phyloP scores from a whole-genome alignment of 768 basidiomycete species.

The Boletus subcaerulescens region DNA sequence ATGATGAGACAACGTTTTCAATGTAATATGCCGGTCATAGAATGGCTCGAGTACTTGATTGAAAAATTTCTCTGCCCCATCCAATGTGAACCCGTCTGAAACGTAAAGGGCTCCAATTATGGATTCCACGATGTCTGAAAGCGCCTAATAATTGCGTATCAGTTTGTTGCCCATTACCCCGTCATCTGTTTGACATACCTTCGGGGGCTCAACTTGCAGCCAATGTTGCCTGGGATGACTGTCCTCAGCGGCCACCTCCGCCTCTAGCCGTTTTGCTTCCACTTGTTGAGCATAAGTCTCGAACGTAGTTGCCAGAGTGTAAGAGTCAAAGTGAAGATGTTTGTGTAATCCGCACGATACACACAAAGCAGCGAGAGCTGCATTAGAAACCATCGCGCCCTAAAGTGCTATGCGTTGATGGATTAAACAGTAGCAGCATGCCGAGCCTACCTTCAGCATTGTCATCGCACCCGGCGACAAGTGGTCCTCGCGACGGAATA shows the following conservation, averaged over 20 bases:
- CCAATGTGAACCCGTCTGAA: constrained; percentile 64
- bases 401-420: constrained; percentile 27
- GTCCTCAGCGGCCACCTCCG: constrained; percentile 46
- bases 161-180: not conserved
- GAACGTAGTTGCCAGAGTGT: constrained; percentile 49
- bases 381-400: constrained; percentile 87
- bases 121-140: constrained; percentile 81
- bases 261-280: constrained; percentile 47
- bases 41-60: constrained; percentile 70
- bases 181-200: constrained; percentile 42
- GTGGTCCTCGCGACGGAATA: constrained; percentile 60
- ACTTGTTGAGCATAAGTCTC: constrained; percentile 51
- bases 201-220: constrained; percentile 73
- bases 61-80: constrained; percentile 64
- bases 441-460: constrained; percentile 59
- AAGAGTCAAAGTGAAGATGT: constrained; percentile 57
- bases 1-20: constrained; percentile 71
- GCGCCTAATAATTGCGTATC: constrained; percentile 42
- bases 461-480: constrained; percentile 77
- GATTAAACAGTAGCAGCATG: not conserved
- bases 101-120: constrained; percentile 77
- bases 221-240: constrained; percentile 69
- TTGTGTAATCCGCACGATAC: constrained; percentile 65
- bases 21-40: constrained; percentile 69
- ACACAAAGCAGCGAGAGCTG: constrained; percentile 71